Conservation (phyloP, 2,329 filamentous ascomycete genomes). For the Aspergillus spinulosporus region DNA sequence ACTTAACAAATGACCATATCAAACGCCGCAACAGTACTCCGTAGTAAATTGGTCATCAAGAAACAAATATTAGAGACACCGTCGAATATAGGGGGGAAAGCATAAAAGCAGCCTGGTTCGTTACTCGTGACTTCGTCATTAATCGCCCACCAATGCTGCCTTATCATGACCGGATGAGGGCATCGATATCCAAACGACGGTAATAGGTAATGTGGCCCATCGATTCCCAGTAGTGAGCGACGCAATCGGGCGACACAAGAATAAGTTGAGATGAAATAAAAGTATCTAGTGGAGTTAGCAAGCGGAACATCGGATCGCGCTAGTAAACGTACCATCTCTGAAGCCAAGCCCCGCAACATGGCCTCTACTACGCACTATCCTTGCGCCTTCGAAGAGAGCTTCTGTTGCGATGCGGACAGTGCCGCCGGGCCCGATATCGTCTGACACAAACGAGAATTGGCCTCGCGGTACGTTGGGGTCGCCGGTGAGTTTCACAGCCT, state of each 20-base stretch:
- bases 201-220: conserved; percentile 49
- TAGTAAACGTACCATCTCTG: conserved; percentile 56
- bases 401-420: conserved; percentile 65
- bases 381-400: conserved; percentile 68
- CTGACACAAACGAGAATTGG: conserved; percentile 75
- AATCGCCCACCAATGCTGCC: neutral
- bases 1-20: no score
- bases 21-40: no score
- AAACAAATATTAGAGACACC: neutral
- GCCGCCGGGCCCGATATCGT: conserved; percentile 70
- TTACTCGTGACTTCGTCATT: conserved; percentile 14
- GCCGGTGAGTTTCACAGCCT: conserved; percentile 88
- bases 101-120: conserved; percentile 2
- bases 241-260: conserved; percentile 70
- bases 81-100: neutral
- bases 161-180: conserved; percentile 34
- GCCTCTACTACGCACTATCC: conserved; percentile 71
- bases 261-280: conserved; percentile 77
- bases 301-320: neutral
- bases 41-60: neutral
- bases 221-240: conserved; percentile 81
- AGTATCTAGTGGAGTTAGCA: conserved; percentile 27
- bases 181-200: conserved; percentile 45
- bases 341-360: conserved; percentile 78
- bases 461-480: conserved; percentile 88